A percentile compares a stretch with the other conserved stretches of the same genome.
These are phyloP conservation scores for Plasmodium coatneyi DNA, from an alignment of 169 alveolate genomes.

Conservation along the genomic window DNA sequence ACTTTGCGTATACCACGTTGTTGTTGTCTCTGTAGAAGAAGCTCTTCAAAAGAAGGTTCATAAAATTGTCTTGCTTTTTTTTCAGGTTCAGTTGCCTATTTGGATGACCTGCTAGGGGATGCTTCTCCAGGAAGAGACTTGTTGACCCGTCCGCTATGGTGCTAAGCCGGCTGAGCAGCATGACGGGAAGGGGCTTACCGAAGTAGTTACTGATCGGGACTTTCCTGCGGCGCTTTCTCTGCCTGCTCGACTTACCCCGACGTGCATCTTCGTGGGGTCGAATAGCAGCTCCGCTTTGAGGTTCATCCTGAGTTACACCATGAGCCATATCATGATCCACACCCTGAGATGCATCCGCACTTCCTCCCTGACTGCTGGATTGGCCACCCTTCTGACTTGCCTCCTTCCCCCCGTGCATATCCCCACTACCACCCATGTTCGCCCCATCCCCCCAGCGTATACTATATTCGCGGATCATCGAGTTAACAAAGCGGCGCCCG, in stretches of 20 bases:
- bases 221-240: neutral
- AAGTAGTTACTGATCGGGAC: neutral
- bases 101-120: neutral
- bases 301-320: neutral
- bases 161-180: neutral
- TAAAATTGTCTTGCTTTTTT: neutral
- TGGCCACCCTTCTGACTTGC: neutral
- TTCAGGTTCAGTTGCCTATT: neutral
- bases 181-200: neutral
- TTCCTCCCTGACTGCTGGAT: neutral
- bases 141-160: neutral
- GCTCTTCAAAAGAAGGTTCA: conserved; percentile 23
- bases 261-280: neutral
- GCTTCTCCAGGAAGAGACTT: neutral
- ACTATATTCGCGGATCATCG: conserved; percentile 5
- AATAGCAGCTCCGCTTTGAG: neutral
- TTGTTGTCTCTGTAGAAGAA: conserved; percentile 11
- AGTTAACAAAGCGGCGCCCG: conserved; percentile 19
- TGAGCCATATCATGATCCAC: too few relatives aligned
- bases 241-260: neutral
- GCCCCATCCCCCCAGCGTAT: neutral
- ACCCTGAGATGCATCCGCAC: neutral
- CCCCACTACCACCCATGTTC: neutral
- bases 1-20: conserved; percentile 42
- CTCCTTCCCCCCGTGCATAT: neutral